These are phyloP conservation scores for Lanmaoa rubissima DNA, from an alignment of 768 basidiomycete genomes.

Conservation along the genomic window DNA sequence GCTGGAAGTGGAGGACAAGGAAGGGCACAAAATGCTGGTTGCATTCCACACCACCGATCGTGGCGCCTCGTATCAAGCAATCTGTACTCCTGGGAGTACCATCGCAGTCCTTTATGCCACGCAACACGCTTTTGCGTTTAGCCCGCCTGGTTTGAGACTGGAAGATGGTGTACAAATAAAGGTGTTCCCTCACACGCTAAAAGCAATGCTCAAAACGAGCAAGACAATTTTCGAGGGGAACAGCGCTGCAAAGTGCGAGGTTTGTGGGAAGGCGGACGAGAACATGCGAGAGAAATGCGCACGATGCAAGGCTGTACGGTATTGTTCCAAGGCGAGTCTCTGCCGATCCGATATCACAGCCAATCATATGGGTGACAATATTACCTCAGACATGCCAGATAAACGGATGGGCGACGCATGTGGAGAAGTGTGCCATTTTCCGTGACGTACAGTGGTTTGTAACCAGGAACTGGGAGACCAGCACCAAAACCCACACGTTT, in stretches of 20 bases:
- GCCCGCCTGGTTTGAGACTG: slow-evolving; percentile 28
- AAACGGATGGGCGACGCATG: slow-evolving; percentile 23
- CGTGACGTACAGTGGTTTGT: slow-evolving; percentile 32
- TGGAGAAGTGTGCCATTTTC: slow-evolving; percentile 21
- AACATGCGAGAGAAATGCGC: slow-evolving; percentile 22
- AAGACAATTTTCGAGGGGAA: slow-evolving; percentile 18
- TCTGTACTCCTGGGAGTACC: slow-evolving; percentile 29
- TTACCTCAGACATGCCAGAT: slow-evolving; percentile 22
- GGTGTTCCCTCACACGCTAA: slow-evolving; percentile 27
- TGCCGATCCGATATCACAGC: not conserved
- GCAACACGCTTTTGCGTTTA: slow-evolving; percentile 30
- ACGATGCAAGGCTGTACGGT: slow-evolving; percentile 29
- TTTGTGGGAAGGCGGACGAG: slow-evolving; percentile 18
- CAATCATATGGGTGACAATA: slow-evolving; percentile 1
- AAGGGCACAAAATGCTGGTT: slow-evolving; percentile 24
- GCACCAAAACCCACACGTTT: slow-evolving; percentile 14
- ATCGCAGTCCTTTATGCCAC: slow-evolving; percentile 33
- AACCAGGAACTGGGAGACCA: slow-evolving; percentile 28
- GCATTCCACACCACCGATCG: slow-evolving; percentile 34
- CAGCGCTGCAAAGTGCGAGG: slow-evolving; percentile 22
- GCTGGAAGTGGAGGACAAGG: slow-evolving; percentile 30
- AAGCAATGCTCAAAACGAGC: slow-evolving; percentile 28
- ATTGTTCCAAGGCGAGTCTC: slow-evolving; percentile 29
- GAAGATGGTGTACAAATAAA: slow-evolving; percentile 24
- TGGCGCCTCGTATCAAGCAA: slow-evolving; percentile 19